Evolutionary conservation across 139 green algal genomes (phyloP), one percentile per base, ranked within the genome.

Genomic region (Micractinium sp.): DNA sequence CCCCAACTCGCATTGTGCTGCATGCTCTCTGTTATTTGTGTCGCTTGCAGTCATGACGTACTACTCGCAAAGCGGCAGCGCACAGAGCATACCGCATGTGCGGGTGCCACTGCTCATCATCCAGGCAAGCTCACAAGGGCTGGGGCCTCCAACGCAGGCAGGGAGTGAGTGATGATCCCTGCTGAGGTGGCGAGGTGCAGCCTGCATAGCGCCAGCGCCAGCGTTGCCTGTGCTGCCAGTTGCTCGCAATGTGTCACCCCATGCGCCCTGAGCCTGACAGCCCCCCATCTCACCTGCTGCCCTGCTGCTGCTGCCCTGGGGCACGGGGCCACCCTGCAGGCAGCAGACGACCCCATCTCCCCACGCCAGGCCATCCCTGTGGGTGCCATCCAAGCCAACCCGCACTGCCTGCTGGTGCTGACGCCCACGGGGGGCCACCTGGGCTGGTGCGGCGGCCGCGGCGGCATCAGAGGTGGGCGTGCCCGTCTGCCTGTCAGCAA

Each of bases 341-440:
- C 96, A 2, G 88, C 91, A 33, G 95, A 99, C 89, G 97, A 99
- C 90, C 97, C 97, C 81, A 99, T 99, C 81, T 95, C 96, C 3
- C 94, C 95, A 14, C 91, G 88, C 61, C 85, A 93, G 19, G 95
- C 93, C 33, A 98, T 97, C 13, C 97, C 97, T 0, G 93, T 93
- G 41, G 81, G 93, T 27, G 94, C 85, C 2, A 25, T 97, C 60
- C 7, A 88, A 0, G 86, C 88, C 27, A 98, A 98, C 91, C 90
- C 92, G 0, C 89, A 97, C 85, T 96, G 93, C 89, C 90, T 94
- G 36, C 91, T 97, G 29, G 94, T 94, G 2, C 73, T 93, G 0
- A 98, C 95, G 20, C 93, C 93, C 60, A 93, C 83, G 31, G 96
- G 96, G 15, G 96, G 96, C 1, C 96, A 98, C 85, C 91, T 98